Percentiles rank a stretch among this genome's conserved stretches.
These are phyloP conservation scores for Schoenoplectus triqueter DNA, from an alignment of 202 grass and related monocot species.

Conservation along the genomic window DNA sequence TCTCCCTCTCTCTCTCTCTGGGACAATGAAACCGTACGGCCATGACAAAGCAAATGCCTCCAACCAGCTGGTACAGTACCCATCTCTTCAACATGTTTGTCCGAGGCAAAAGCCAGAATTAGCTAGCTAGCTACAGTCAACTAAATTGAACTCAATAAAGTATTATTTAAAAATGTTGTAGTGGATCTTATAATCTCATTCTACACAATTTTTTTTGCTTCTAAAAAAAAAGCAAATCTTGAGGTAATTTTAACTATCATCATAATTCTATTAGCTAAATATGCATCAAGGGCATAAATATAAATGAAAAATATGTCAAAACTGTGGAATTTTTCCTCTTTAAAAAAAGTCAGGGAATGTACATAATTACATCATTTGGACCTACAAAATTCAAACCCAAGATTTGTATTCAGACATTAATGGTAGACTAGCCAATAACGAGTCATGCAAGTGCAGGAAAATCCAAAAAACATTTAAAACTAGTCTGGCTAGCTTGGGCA, in stretches of 20 bases:
- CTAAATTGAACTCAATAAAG: no score
- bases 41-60: slow-evolving; percentile 10
- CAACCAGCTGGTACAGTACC: slow-evolving; percentile 20
- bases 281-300: background rate
- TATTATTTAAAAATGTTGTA: no score
- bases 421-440: slow-evolving; percentile 33
- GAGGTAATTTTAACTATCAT: background rate
- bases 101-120: no score
- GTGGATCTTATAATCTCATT: no score
- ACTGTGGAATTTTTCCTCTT: background rate
- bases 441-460: slow-evolving; percentile 32
- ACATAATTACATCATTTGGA: slow-evolving; percentile 5
- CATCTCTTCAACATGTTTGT: no score
- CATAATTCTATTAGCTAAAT: background rate
- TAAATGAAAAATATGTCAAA: background rate
- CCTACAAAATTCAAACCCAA: slow-evolving; percentile 8
- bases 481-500: slow-evolving; percentile 11
- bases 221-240: background rate
- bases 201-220: background rate
- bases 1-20: slow-evolving; percentile 45
- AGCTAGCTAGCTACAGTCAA: no score
- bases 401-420: slow-evolving; percentile 16
- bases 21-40: slow-evolving; percentile 16
- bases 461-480: slow-evolving; percentile 42
- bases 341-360: background rate